Evolutionary conservation across 2,329 filamentous ascomycete genomes (phyloP), one percentile per base, ranked within the genome.

Genomic region (Macrophomina pseudophaseolina): DNA sequence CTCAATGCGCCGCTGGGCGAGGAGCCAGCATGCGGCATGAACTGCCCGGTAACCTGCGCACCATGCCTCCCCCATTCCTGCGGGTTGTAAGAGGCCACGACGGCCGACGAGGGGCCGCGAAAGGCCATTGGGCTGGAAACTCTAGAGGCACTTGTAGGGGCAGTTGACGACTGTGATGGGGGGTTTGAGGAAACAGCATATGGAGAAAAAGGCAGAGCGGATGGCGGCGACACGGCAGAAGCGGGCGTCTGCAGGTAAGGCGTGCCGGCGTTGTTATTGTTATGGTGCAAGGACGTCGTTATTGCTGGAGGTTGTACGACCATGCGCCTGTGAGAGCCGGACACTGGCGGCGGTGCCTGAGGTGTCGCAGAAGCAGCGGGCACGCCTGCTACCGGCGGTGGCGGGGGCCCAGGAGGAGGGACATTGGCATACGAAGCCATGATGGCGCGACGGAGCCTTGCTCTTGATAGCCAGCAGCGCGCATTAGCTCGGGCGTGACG

Each of bases 21-120:
- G 46, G 76, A 75, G 23, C 62, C 69, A 46, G 72, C 72, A 59
- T 71, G 74, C 75, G 66, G 67, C 72, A 67, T 69, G 48, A 51
- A 62, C 33, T 53, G 48, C 16, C 64, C 64, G 42, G 35, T 14
- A 16, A 48, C 54, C 30, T 38, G 64, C 28, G 56, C 12, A 30
- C 46, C 35, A 65, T 72, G 73, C 67, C 79, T 76, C 70, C 74
- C 77, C 82, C 82, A 84, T 78, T 84, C 81, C 71, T 80, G 80
- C 42, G 82, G 82, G 71, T 84, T 83, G 75, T 84, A 84, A 1
- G 69, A 72, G 73, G 77, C 74, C 46, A 74, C 73, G 44, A 71
- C 71, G 6, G 56, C 56, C 18, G 56, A 60, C 54, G 73, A 67
- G 65, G 68, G 66, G 67, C 70, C 73, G 70, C 75, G 74, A 73